Base-by-base conservation (phyloP, 768 basidiomycete species). In the Dendrothele bispora region DNA sequence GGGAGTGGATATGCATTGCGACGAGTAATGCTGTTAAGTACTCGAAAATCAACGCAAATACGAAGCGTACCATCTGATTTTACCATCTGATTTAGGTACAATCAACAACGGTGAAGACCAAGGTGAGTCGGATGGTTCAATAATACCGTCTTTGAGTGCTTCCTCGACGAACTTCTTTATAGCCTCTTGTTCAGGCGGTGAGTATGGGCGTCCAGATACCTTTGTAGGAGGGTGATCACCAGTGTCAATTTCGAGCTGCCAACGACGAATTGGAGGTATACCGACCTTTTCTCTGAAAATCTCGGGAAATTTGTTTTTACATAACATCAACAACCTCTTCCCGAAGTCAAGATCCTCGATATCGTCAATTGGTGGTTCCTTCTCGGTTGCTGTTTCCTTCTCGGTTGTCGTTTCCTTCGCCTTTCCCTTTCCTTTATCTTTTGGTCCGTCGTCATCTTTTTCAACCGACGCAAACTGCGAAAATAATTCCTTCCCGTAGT, bases 1-100 rank as follows among this genome's bases (percentile, higher is more conserved):
- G 57, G 39, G 4, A 64, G 34, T 1, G 59, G 60, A 34, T 61
- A 66, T 2, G 54, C 45, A 49, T 66, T 57, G 45, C 61, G 65
- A 8, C 51, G 50, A 5, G 59, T 64, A 12, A 58, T 50, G 12
- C 48, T 45, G 39, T 67, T 65, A 12, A 55, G 20, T 1, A 42
- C 52, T 15, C 17, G 15, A 10, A 42, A 43, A 18, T 55, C 45
- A 1, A 53, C 40, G 28, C 54, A 55, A 15, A 48, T 18, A 2
- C 29, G 37, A 5, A 55, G 60, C 29, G 3, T 34, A 44, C 43
- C 29, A 21, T 44, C 18, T n/a, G n/a, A n/a, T n/a, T 10, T 2
- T 44, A 44, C 43, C 10, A 22, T 44, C 20, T 22, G 30, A 21
- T 22, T 44, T 44, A 14, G 43, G 40, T 3, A 52, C 35, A 20